Percentiles rank a stretch among this genome's conserved stretches.
Evolutionary conservation across 345 rosid species (phyloP).

Genomic region (Clausena lansium): DNA sequence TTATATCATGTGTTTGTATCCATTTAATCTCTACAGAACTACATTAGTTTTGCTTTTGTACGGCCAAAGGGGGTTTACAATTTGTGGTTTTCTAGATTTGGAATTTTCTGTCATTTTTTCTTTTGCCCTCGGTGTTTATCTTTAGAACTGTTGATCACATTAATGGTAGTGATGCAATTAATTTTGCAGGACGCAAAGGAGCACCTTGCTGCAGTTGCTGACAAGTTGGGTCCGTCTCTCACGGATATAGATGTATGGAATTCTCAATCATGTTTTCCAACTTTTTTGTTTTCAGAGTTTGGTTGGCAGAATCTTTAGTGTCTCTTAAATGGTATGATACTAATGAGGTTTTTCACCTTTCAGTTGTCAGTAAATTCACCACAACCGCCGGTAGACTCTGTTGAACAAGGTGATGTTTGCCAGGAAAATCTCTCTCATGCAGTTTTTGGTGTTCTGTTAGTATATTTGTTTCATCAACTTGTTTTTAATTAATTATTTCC

Average conservation of each 20-base stretch:
- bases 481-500: conserved; percentile 7
- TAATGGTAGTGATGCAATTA: conserved; percentile 16
- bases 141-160: not conserved
- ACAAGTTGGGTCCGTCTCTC: conserved; percentile 89
- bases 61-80: not conserved
- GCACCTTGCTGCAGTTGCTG: conserved; percentile 91
- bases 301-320: not conserved
- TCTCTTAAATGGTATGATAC: conserved; percentile 15
- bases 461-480: conserved; percentile 35
- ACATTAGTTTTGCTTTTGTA: not conserved
- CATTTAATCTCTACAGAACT: not conserved
- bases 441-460: conserved; percentile 48
- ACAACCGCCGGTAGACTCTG: conserved; percentile 58
- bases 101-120: not conserved
- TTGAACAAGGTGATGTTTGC: conserved; percentile 90
- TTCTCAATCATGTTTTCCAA: conserved; percentile 15
- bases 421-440: conserved; percentile 50
- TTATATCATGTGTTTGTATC: not conserved
- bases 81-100: not conserved
- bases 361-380: conserved; percentile 79
- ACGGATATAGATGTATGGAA: conserved; percentile 77
- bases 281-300: conserved; percentile 23
- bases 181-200: conserved; percentile 88
- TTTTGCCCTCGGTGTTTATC: not conserved
- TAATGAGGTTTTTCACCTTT: conserved; percentile 37